Evolutionary conservation across 176 grass and related monocot species (phyloP), one percentile per base, ranked within the genome.

Genomic region (Puya raimondii): DNA sequence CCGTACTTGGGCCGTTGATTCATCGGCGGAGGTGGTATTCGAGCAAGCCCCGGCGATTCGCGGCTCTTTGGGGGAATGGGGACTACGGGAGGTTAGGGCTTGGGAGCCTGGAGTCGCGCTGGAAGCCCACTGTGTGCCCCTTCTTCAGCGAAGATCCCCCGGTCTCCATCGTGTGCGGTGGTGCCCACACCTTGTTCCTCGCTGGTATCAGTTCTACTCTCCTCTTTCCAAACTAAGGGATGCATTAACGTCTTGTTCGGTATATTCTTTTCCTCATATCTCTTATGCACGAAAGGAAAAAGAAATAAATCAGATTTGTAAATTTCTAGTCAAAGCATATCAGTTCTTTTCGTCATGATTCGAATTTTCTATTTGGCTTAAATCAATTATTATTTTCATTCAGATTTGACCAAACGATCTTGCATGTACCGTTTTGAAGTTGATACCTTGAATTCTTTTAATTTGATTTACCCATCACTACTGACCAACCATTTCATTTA

Each of bases 151-250:
- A 11, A 6, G 88, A 96, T 72, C 84, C 79, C 21, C 92, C 82
- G 0, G 33, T 73, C 17, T 87, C 84, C 69, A 83, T 96, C 53
- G 71, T 86, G 50, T 96, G 92, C 71, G 88, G 88, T 20, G 92
- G 92, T 49, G 92, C 92, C 0, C 92, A 92, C 78, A 96, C 92
- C 49, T 86, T 96, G 73, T 96, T 96, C 74, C 86, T 96, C 47
- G 85, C 92, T 54, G 57, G 92, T 85, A 83, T 49, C 52, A 8
- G 11, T 58, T 29, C 13, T 25, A 1, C 65, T 10, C 14, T 13
- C 23, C 13, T 23, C 63, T 48, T 15, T 58, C 27, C 18, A 50
- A 51, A 11, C 12, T 12, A 70, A 70, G 12, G 68, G n/a, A 13
- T 4, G 12, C 2, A 23, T 57, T 10, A 11, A 22, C 22, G 15